These are phyloP conservation scores for Cornus controversa DNA, from an alignment of 148 eudicot species.

Conservation along the genomic window DNA sequence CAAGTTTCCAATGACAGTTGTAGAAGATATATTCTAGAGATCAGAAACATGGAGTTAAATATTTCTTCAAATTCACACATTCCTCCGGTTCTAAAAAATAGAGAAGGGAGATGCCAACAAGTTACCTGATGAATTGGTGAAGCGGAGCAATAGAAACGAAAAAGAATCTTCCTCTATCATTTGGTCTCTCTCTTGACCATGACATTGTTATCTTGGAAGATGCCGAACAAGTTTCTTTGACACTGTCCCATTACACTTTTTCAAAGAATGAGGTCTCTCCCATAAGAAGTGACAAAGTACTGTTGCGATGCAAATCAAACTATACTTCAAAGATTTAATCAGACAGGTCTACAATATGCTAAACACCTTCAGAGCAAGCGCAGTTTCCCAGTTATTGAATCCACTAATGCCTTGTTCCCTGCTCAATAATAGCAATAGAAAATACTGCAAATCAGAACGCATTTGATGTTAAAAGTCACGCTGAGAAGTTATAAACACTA, in stretches of 20 bases:
- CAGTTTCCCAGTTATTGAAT: slow-evolving; percentile 50
- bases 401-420: slow-evolving; percentile 45
- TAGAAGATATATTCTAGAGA: too few relatives aligned
- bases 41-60: too few relatives aligned
- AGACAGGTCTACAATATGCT: not conserved
- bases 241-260: not conserved
- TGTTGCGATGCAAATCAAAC: not conserved
- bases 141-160: too few relatives aligned
- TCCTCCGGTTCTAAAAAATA: too few relatives aligned
- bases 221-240: not conserved
- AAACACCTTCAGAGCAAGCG: slow-evolving; percentile 37
- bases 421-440: slow-evolving; percentile 4
- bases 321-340: not conserved
- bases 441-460: not conserved
- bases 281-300: not conserved
- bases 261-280: not conserved
- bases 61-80: too few relatives aligned
- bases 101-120: too few relatives aligned
- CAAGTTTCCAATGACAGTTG: too few relatives aligned
- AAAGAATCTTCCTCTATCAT: too few relatives aligned
- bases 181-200: too few relatives aligned
- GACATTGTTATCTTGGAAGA: too few relatives aligned
- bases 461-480: not conserved
- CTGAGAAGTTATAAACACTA: too few relatives aligned
- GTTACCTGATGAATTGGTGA: too few relatives aligned